A percentile compares a stretch with the other conserved stretches of the same genome.
phyloP scores from a whole-genome alignment of 2,329 filamentous ascomycete genomes.

The Penicillium verrucosum region DNA sequence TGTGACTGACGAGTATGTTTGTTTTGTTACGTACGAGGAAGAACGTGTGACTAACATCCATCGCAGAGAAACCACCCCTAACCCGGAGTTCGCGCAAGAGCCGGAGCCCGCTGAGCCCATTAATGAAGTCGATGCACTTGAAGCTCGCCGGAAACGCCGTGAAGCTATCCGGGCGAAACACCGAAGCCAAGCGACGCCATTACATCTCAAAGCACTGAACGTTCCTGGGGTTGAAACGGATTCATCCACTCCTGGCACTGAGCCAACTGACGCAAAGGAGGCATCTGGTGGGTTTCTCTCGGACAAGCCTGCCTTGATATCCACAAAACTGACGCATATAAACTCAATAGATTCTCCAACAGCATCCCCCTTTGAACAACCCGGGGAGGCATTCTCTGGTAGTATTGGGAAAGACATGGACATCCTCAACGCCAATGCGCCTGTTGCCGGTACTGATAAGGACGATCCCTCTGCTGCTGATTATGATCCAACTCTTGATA shows the following conservation, averaged over 20 bases:
- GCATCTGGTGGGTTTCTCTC: constrained; percentile 37
- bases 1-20: constrained; percentile 45
- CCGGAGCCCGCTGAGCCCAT: constrained; percentile 56
- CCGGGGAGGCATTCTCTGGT: constrained; percentile 54
- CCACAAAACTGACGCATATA: constrained; percentile 6
- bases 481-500: constrained; percentile 85
- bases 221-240: constrained; percentile 55
- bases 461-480: constrained; percentile 88
- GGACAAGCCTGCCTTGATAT: constrained; percentile 2
- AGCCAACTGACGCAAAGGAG: constrained; percentile 40
- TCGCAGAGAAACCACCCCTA: constrained; percentile 17
- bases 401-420: constrained; percentile 65
- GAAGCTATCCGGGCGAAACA: constrained; percentile 84
- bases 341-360: constrained; percentile 29
- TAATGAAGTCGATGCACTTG: constrained; percentile 79
- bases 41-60: constrained; percentile 11
- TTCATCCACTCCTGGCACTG: constrained; percentile 51
- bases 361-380: constrained; percentile 47
- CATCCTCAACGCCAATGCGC: constrained; percentile 55
- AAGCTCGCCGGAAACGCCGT: constrained; percentile 77
- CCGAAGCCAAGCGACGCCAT: constrained; percentile 64
- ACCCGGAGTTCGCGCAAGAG: constrained; percentile 24
- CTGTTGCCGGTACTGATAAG: constrained; percentile 48
- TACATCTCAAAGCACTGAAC: constrained; percentile 72
- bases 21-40: neutral